A percentile compares a stretch with the other conserved stretches of the same genome.
Conservation (phyloP, 2,329 filamentous ascomycete species). For the Fusarium albidum region DNA sequence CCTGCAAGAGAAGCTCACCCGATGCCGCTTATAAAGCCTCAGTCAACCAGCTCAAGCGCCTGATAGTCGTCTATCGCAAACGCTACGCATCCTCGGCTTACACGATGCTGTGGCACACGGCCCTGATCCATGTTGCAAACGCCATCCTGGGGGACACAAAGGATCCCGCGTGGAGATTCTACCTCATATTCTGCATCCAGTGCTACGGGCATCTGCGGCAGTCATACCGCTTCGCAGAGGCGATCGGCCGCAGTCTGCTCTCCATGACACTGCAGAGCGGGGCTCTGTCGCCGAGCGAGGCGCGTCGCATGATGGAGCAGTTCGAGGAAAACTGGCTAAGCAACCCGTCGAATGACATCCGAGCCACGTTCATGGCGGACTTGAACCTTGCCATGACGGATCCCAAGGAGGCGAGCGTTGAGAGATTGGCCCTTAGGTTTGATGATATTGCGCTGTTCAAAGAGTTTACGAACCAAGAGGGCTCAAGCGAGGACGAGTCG, state of each 20-base stretch:
- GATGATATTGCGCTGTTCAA: slow-evolving; percentile 45
- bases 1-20: slow-evolving; percentile 36
- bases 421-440: slow-evolving; percentile 45
- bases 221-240: slow-evolving; percentile 47
- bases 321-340: slow-evolving; percentile 39
- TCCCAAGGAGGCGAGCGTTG: slow-evolving; percentile 44
- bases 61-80: slow-evolving; percentile 47
- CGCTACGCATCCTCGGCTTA: slow-evolving; percentile 45
- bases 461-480: slow-evolving; percentile 39
- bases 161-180: slow-evolving; percentile 45
- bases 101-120: slow-evolving; percentile 52
- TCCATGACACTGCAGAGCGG: slow-evolving; percentile 47
- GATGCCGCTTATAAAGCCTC: slow-evolving; percentile 46
- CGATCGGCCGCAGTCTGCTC: slow-evolving; percentile 45
- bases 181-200: slow-evolving; percentile 50
- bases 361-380: slow-evolving; percentile 49
- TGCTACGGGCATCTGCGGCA: slow-evolving; percentile 47
- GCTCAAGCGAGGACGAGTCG: slow-evolving; percentile 7
- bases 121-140: slow-evolving; percentile 50
- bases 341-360: slow-evolving; percentile 35
- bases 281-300: slow-evolving; percentile 39
- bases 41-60: slow-evolving; percentile 48
- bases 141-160: slow-evolving; percentile 43
- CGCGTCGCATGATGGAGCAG: slow-evolving; percentile 42
- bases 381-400: slow-evolving; percentile 46